Conservation (phyloP, 176 grass and related monocot species). For the Poa pratensis region DNA sequence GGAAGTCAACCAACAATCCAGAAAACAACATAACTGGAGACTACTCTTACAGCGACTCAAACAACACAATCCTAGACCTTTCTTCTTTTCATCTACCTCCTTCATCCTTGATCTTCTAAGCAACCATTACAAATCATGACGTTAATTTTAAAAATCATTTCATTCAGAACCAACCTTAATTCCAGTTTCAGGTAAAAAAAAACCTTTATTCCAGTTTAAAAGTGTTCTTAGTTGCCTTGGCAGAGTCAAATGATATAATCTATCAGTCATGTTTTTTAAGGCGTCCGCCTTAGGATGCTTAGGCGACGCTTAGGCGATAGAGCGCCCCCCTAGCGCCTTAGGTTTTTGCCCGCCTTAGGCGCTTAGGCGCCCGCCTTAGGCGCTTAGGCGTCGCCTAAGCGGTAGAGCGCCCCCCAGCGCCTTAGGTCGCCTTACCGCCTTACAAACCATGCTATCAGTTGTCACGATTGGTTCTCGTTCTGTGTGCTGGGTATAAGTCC, state of each 20-base stretch:
- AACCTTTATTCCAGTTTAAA: background rate
- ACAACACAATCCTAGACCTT: background rate
- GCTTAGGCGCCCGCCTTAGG: too few relatives aligned
- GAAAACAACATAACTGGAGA: slow-evolving; percentile 14
- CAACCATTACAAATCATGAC: background rate
- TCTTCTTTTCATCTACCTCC: background rate
- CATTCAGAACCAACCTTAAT: slow-evolving; percentile 1
- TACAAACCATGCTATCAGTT: too few relatives aligned
- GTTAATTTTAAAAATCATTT: slow-evolving; percentile 1
- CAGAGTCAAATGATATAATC: slow-evolving; percentile 13
- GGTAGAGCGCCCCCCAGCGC: too few relatives aligned
- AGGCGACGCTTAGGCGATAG: too few relatives aligned
- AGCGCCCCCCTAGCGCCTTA: too few relatives aligned
- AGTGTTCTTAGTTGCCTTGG: background rate
- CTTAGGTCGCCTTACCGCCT: too few relatives aligned
- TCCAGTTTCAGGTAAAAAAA: background rate
- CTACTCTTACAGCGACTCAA: background rate
- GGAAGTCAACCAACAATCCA: slow-evolving; percentile 2
- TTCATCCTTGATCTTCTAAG: background rate
- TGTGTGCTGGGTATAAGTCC: slow-evolving; percentile 16
- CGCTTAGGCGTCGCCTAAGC: too few relatives aligned
- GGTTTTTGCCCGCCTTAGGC: too few relatives aligned
- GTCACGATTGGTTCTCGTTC: slow-evolving; percentile 8
- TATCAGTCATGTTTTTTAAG: too few relatives aligned
- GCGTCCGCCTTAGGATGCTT: too few relatives aligned